Evolutionary conservation across 23 red algal species (phyloP).

Genomic region (Gracilaria domingensis): DNA sequence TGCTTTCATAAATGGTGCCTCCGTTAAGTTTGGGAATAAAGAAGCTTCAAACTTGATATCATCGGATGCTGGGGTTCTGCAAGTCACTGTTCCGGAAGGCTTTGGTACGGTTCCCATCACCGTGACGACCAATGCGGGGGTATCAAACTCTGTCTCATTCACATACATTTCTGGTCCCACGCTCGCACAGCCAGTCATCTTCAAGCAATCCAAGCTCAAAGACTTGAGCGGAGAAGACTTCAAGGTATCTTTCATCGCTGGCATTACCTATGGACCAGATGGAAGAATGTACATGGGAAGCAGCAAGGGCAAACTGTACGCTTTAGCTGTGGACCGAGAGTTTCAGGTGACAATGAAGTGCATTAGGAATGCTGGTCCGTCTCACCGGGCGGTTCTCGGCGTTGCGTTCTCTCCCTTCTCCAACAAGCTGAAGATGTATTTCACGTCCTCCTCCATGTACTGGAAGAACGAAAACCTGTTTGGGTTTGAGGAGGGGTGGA

Average conservation of each 20-base stretch:
- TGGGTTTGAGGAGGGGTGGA: constrained; percentile 63
- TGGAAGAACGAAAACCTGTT: constrained; percentile 70
- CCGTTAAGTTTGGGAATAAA: constrained; percentile 64
- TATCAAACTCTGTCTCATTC: constrained; percentile 65
- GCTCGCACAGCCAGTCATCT: constrained; percentile 67
- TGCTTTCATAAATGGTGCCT: constrained; percentile 51
- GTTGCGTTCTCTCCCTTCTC: constrained; percentile 71
- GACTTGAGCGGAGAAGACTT: constrained; percentile 52
- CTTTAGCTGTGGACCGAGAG: constrained; percentile 39
- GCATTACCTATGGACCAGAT: constrained; percentile 62
- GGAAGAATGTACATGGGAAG: constrained; percentile 66
- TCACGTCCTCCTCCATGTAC: constrained; percentile 60
- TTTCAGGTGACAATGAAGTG: constrained; percentile 58
- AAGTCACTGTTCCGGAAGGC: constrained; percentile 70
- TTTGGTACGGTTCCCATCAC: constrained; percentile 54
- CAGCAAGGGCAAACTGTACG: constrained; percentile 62
- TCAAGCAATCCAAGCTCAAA: constrained; percentile 44
- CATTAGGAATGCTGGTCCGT: constrained; percentile 24
- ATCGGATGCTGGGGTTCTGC: constrained; percentile 44
- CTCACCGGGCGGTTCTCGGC: constrained; percentile 50
- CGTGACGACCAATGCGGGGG: constrained; percentile 59
- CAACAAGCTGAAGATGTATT: constrained; percentile 57
- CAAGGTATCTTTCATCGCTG: constrained; percentile 62
- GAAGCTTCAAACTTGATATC: constrained; percentile 63
- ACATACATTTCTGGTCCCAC: constrained; percentile 57